Base-by-base conservation (phyloP, 768 basidiomycete genomes). In the Exsudoporus frostii region DNA sequence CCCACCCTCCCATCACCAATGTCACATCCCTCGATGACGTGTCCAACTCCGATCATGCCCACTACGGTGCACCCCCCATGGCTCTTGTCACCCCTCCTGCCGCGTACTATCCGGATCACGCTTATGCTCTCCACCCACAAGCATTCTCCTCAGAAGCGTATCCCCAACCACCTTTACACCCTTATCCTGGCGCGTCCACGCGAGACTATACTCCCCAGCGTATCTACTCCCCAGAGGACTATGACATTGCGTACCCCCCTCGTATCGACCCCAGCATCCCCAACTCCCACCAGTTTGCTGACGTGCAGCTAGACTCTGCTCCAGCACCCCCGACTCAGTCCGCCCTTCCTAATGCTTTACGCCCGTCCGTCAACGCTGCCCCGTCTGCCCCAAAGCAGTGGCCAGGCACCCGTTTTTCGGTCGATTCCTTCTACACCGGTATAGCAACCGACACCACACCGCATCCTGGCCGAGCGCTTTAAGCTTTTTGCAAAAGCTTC, bases 391-490 rank as follows among this genome's bases (percentile, higher is more conserved):
- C 60, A 2, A 55, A 50, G 19, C 59, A 53, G 34, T 43, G 48
- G 44, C 29, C 47, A 41, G 48, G 49, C 29, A 34, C 49, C 27
- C 69, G 58, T 40, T 56, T 46, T 10, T 71, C 68, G 10, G 30
- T 62, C 24, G 70, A 69, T 51, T 71, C 68, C 10, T 69, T 69
- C 32, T 69, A 69, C 13, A 22, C 59, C 1, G 65, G 68, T 45
- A 60, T 61, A 19, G 42, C 24, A 17, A 22, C 37, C 4, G 58
- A 66, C 34, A 34, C 45, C 27, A 30, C 52, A 5, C 2, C 51
- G 0, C 7, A 54, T 24, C 14, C 53, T 25, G 66, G 66, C 15
- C 56, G 37, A 25, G 62, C 67, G 36, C 4, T 58, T 4, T 67
- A 30, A 61, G 37, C 38, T 52, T 46, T 29, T 51, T 53, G 42